A percentile compares a stretch with the other conserved stretches of the same genome.
These are phyloP conservation scores for Xylaria sp. DNA, from an alignment of 2,329 filamentous ascomycete species.

Conservation along the genomic window DNA sequence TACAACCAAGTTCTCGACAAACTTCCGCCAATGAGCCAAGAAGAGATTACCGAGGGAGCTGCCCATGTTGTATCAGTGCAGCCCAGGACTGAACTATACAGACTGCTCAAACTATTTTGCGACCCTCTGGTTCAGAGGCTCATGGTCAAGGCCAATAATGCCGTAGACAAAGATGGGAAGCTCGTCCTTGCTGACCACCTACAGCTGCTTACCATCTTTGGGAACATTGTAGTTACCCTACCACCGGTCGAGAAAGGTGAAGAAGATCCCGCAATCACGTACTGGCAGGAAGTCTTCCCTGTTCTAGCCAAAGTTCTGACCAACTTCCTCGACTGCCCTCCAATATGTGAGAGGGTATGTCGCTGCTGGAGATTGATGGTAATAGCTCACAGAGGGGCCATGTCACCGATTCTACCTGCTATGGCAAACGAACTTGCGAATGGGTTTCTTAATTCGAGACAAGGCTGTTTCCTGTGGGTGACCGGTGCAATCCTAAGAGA, in stretches of 20 bases:
- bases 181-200: constrained; percentile 91
- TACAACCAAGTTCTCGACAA: constrained; percentile 91
- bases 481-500: constrained; percentile 94
- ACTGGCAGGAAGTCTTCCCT: constrained; percentile 94
- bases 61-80: constrained; percentile 91
- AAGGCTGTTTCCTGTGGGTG: constrained; percentile 99
- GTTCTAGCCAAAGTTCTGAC: constrained; percentile 87
- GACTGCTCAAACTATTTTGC: constrained; percentile 89
- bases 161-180: constrained; percentile 84
- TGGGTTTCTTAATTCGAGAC: constrained; percentile 85
- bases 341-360: constrained; percentile 93
- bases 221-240: constrained; percentile 74
- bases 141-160: constrained; percentile 87
- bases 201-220: constrained; percentile 90
- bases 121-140: constrained; percentile 88
- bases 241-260: constrained; percentile 78
- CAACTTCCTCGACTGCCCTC: constrained; percentile 85
- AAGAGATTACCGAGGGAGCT: constrained; percentile 96
- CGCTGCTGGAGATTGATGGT: constrained; percentile 98
- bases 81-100: constrained; percentile 81
- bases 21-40: constrained; percentile 85
- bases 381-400: constrained; percentile 91
- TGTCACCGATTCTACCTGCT: constrained; percentile 82
- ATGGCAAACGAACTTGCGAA: constrained; percentile 89
- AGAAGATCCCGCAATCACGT: constrained; percentile 91